Conservation (phyloP, 345 rosid species). For the Turritis glabra region DNA sequence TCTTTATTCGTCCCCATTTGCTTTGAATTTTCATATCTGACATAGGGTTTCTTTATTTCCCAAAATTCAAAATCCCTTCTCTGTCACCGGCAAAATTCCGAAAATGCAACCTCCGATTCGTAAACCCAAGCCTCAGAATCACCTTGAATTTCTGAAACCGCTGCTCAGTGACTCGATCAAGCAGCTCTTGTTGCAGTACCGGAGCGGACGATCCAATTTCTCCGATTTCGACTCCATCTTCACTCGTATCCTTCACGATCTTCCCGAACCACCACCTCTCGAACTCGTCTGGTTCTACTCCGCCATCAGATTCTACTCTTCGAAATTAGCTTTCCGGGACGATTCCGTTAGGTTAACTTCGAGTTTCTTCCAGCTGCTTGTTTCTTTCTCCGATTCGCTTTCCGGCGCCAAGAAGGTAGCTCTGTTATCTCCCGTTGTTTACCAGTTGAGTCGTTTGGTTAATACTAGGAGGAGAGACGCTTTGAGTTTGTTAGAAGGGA, state of each 20-base stretch:
- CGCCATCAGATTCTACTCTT: conserved; percentile 52
- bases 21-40: conserved; percentile 10
- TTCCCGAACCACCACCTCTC: conserved; percentile 63
- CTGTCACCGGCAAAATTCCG: neutral
- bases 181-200: conserved; percentile 51
- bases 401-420: conserved; percentile 50
- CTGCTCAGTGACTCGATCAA: conserved; percentile 65
- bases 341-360: conserved; percentile 33
- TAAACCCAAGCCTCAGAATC: conserved; percentile 8
- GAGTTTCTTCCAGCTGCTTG: conserved; percentile 60
- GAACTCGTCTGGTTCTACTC: conserved; percentile 77
- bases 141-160: conserved; percentile 40
- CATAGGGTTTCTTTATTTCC: conserved; percentile 13
- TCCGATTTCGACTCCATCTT: conserved; percentile 62
- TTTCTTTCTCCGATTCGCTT: conserved; percentile 51
- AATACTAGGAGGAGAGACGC: conserved; percentile 40
- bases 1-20: conserved; percentile 46
- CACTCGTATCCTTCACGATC: conserved; percentile 52
- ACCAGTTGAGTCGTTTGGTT: conserved; percentile 45
- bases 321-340: conserved; percentile 30
- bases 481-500: conserved; percentile 56
- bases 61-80: conserved; percentile 9
- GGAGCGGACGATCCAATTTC: conserved; percentile 56
- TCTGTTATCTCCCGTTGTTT: conserved; percentile 61
- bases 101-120: conserved; percentile 38